Evolutionary conservation across 2,329 filamentous ascomycete genomes (phyloP).

Genomic region (Beauveria rudraprayagi): DNA sequence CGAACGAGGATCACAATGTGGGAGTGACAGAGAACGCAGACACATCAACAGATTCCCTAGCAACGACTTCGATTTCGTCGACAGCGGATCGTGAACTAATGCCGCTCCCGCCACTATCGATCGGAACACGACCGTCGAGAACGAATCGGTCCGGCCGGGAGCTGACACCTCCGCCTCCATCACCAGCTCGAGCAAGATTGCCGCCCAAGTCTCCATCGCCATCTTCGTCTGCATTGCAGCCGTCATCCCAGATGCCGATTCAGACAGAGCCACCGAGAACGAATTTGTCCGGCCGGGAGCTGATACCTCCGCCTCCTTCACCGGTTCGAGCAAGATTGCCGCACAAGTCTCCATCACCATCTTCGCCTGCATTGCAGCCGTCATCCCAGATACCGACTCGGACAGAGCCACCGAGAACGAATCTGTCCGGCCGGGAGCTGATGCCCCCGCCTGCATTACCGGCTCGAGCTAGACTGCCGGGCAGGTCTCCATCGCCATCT

Average conservation of each 20-base stretch:
- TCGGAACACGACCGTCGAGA: too few relatives aligned
- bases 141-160: not conserved
- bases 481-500: not conserved
- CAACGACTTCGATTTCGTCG: too few relatives aligned
- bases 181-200: not conserved
- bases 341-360: not conserved
- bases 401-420: too few relatives aligned
- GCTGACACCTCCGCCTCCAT: not conserved
- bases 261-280: too few relatives aligned
- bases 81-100: too few relatives aligned
- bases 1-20: not conserved
- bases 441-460: not conserved
- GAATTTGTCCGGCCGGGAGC: not conserved
- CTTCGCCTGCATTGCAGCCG: not conserved
- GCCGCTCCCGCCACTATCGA: too few relatives aligned
- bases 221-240: not conserved
- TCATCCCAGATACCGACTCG: not conserved
- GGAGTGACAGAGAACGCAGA: too few relatives aligned
- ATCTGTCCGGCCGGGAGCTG: not conserved
- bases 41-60: too few relatives aligned
- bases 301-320: not conserved
- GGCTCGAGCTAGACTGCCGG: not conserved
- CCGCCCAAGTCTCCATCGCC: not conserved
- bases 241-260: not conserved
- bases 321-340: not conserved